phyloP scores from a whole-genome alignment of 192 early-diverging fungal species.

The Martensiomyces pterosporus region DNA sequence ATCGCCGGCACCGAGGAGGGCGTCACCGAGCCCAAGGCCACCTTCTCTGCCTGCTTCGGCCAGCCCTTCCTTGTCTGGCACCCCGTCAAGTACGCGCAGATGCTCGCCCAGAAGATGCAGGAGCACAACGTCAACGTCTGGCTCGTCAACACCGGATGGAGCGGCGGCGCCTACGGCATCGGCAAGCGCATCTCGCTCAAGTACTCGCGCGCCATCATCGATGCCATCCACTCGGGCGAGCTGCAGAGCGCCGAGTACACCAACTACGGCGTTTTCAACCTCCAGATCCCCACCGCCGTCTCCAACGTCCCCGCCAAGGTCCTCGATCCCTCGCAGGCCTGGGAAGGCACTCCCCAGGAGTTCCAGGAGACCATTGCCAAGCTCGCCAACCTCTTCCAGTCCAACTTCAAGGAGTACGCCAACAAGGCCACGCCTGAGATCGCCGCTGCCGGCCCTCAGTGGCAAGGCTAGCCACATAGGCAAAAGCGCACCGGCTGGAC shows the following conservation, averaged over 20 bases:
- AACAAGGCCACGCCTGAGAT: conserved; percentile 72
- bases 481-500: neutral
- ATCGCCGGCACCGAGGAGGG: conserved; percentile 97
- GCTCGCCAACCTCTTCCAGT: conserved; percentile 79
- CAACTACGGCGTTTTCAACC: conserved; percentile 85
- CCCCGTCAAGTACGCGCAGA: conserved; percentile 91
- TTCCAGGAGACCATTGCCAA: conserved; percentile 64
- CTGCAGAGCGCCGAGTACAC: conserved; percentile 79
- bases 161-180: conserved; percentile 83
- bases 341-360: conserved; percentile 71
- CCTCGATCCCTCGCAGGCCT: conserved; percentile 81
- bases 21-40: conserved; percentile 85
- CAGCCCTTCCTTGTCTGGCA: conserved; percentile 97
- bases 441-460: conserved; percentile 63
- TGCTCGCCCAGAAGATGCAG: conserved; percentile 88
- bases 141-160: conserved; percentile 98
- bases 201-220: conserved; percentile 96
- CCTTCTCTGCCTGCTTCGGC: conserved; percentile 92
- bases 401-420: conserved; percentile 86
- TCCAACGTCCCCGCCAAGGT: conserved; percentile 77
- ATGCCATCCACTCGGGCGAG: conserved; percentile 94
- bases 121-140: conserved; percentile 82
- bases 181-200: conserved; percentile 92
- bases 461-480: neutral
- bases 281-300: conserved; percentile 78